These are phyloP conservation scores for Xylaria venustula DNA, from an alignment of 495 filamentous ascomycete species.

Conservation along the genomic window DNA sequence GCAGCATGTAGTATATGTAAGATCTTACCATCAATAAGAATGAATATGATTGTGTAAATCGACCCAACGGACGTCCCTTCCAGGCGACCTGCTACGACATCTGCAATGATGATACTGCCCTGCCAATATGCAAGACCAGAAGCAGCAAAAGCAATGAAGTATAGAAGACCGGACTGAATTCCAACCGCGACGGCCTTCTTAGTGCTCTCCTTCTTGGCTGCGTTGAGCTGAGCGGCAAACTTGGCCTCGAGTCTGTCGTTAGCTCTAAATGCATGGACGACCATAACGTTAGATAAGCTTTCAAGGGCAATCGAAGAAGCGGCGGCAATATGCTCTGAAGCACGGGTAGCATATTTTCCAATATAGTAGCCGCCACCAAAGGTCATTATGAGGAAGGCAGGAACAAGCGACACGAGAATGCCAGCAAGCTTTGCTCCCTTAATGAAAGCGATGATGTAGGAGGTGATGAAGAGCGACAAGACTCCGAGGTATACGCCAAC, in stretches of 20 bases:
- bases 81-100: slow-evolving; percentile 38
- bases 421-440: slow-evolving; percentile 52
- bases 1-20: background rate
- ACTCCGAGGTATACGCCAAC: slow-evolving; percentile 60
- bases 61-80: slow-evolving; percentile 51
- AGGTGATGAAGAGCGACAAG: slow-evolving; percentile 60
- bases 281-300: slow-evolving; percentile 43
- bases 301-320: slow-evolving; percentile 47
- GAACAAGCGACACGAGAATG: slow-evolving; percentile 59
- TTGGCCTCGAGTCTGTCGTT: slow-evolving; percentile 49
- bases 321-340: slow-evolving; percentile 42
- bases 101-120: slow-evolving; percentile 53
- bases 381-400: slow-evolving; percentile 65
- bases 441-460: slow-evolving; percentile 65
- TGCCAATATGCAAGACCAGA: slow-evolving; percentile 70
- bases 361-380: slow-evolving; percentile 60
- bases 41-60: slow-evolving; percentile 64
- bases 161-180: slow-evolving; percentile 62
- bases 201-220: slow-evolving; percentile 49
- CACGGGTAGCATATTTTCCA: slow-evolving; percentile 54
- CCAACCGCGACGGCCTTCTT: slow-evolving; percentile 61
- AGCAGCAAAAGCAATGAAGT: slow-evolving; percentile 64
- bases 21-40: slow-evolving; percentile 59
- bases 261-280: slow-evolving; percentile 52
- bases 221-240: slow-evolving; percentile 47